Percentiles rank a stretch among this genome's conserved stretches.
Evolutionary conservation across 2,329 filamentous ascomycete genomes (phyloP).

Genomic region (Cladophialophora chaetospira): DNA sequence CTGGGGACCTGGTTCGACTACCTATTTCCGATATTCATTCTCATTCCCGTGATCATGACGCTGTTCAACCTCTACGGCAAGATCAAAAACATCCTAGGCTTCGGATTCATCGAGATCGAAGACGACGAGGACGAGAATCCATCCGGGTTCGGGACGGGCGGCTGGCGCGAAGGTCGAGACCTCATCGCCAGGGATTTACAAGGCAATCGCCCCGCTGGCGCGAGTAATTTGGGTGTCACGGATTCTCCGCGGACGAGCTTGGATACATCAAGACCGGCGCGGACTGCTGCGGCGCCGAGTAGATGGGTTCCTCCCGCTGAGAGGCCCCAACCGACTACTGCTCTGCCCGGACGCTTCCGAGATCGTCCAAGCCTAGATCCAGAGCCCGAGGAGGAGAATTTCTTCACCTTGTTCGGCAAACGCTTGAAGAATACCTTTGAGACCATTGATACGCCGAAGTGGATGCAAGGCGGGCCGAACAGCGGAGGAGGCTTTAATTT

Average conservation of each 20-base stretch:
- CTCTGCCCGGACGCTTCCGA: slow-evolving; percentile 31
- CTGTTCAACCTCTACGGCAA: slow-evolving; percentile 87
- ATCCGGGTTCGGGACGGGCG: slow-evolving; percentile 71
- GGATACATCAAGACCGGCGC: slow-evolving; percentile 30
- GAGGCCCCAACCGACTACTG: not conserved
- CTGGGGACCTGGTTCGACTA: slow-evolving; percentile 82
- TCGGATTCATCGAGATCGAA: slow-evolving; percentile 76
- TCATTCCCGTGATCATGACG: slow-evolving; percentile 81
- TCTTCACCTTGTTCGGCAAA: slow-evolving; percentile 81
- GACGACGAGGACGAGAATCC: slow-evolving; percentile 65
- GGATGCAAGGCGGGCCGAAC: slow-evolving; percentile 59
- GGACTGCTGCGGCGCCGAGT: slow-evolving; percentile 39
- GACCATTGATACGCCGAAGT: slow-evolving; percentile 75
- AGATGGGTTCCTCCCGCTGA: slow-evolving; percentile 40
- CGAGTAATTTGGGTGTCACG: slow-evolving; percentile 42
- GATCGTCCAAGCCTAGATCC: slow-evolving; percentile 49
- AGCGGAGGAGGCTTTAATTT: slow-evolving; percentile 66
- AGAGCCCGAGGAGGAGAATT: slow-evolving; percentile 73
- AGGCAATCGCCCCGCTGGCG: slow-evolving; percentile 47
- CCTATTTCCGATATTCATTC: slow-evolving; percentile 83
- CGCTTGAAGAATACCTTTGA: slow-evolving; percentile 92
- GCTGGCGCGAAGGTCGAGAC: slow-evolving; percentile 88
- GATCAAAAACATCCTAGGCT: slow-evolving; percentile 74
- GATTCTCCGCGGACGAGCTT: slow-evolving; percentile 35
- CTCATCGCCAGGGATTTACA: slow-evolving; percentile 85